These are phyloP conservation scores for Zizania latifolia DNA, from an alignment of 176 grass and related monocot genomes.

Conservation along the genomic window DNA sequence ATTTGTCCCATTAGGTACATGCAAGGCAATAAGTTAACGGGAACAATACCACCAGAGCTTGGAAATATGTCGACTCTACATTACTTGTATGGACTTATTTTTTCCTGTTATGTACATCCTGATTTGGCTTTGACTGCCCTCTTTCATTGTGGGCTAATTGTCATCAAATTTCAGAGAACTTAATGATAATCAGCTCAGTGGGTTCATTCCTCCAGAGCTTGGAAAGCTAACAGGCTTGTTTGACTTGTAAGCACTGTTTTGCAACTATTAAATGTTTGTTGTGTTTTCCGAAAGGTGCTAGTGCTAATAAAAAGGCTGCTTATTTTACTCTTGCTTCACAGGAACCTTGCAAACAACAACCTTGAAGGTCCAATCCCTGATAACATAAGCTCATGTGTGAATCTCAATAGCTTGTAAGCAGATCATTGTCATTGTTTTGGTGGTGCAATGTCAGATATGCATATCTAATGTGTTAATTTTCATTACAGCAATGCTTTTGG, in stretches of 20 bases:
- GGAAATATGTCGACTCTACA: constrained; percentile 95
- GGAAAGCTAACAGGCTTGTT: constrained; percentile 84
- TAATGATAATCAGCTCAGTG: constrained; percentile 79
- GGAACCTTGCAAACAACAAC: constrained; percentile 87
- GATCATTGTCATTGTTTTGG: not conserved
- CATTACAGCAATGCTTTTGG: constrained; percentile 70
- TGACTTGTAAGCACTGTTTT: constrained; percentile 63
- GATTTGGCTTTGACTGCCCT: not conserved
- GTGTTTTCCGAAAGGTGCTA: not conserved
- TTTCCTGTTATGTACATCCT: not conserved
- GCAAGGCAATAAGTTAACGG: constrained; percentile 74
- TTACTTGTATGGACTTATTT: constrained; percentile 54
- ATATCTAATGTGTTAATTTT: constrained; percentile 12
- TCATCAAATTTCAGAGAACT: constrained; percentile 63
- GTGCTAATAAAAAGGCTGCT: not conserved
- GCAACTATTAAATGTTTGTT: not conserved
- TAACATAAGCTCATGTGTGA: constrained; percentile 89
- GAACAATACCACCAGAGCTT: constrained; percentile 80
- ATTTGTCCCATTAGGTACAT: constrained; percentile 53
- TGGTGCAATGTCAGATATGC: not conserved
- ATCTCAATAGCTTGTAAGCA: constrained; percentile 98
- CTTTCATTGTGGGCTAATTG: constrained; percentile 7
- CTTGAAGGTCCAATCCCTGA: constrained; percentile 88
- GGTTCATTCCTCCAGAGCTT: constrained; percentile 83
- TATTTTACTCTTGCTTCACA: constrained; percentile 17